phyloP scores from a whole-genome alignment of 306 rosid genomes.

The Rosa multiflora region DNA sequence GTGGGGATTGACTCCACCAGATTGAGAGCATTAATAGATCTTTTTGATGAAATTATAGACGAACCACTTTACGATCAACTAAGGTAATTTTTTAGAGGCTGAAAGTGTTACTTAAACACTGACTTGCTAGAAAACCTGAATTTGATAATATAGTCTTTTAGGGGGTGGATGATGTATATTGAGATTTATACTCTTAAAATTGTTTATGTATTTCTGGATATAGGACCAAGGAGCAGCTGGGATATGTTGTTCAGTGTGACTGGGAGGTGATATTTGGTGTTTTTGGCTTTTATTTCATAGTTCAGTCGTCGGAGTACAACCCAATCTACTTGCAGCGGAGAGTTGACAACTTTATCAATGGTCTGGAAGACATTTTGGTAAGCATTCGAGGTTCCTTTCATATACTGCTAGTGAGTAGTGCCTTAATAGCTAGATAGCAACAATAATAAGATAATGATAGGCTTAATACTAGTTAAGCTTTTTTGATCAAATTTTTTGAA shows the following conservation, averaged over 20 bases:
- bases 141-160: not conserved
- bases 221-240: slow-evolving; percentile 99
- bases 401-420: not conserved
- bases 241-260: slow-evolving; percentile 75
- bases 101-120: slow-evolving; percentile 4
- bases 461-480: no score
- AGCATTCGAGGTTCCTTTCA: slow-evolving; percentile 27
- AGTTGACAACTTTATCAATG: slow-evolving; percentile 66
- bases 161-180: not conserved
- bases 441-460: no score
- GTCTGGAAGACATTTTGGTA: slow-evolving; percentile 73
- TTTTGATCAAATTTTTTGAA: no score
- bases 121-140: not conserved
- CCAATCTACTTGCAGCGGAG: slow-evolving; percentile 81
- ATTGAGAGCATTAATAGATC: slow-evolving; percentile 70
- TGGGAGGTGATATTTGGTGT: slow-evolving; percentile 45
- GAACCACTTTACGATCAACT: slow-evolving; percentile 91
- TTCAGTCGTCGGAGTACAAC: slow-evolving; percentile 79
- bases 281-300: slow-evolving; percentile 73
- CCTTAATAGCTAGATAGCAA: no score
- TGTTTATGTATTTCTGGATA: slow-evolving; percentile 25
- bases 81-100: slow-evolving; percentile 53
- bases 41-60: slow-evolving; percentile 78
- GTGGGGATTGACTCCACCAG: slow-evolving; percentile 54
- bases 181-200: slow-evolving; percentile 10